Base-by-base conservation (phyloP, 208 protist species). In the Leishmania lainsoni region DNA sequence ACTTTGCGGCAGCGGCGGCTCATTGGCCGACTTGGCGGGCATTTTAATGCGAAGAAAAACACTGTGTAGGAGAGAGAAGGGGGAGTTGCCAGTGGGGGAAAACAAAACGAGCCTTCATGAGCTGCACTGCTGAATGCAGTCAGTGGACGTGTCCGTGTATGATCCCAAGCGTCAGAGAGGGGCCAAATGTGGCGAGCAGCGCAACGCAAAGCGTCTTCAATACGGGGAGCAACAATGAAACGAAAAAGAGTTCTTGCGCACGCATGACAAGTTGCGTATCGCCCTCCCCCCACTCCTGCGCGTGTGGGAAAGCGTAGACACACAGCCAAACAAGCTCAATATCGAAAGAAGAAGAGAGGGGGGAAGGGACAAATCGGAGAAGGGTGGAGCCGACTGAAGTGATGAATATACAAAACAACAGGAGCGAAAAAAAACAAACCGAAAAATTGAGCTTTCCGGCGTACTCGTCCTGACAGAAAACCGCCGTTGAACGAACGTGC, bases 1-100 rank as follows among this genome's bases (percentile, higher is more conserved):
- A n/a, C 88, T 86, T 22, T 71, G 61, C 20, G 91, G 81, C 39
- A 93, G 66, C 16, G 89, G 86, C 8, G 85, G 81, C 58, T 93
- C 91, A 56, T 95, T 94, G 4, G 78, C 14, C 3, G 42, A 39
- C 35, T 77, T 83, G 1, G 84, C 29, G 3, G 81, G 26, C 89
- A 94, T 86, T 66, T 39, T 17, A n/a, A 9, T n/a, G 32, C 20
- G 22, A 45, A 45, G 8, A 45, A 12, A n/a, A 61, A 61, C 26
- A 10, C 32, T 32, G 17, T 0, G 14, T 14, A 63, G 32, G 29
- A 48, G 32, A 76, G 48, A 26, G 16, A 26, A 66, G 5, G 52
- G 52, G 5, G 20, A 9, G 61, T 22, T 39, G 14, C 61, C 61
- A 39, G 29, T 42, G 61, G 61, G 5, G 72, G 52, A n/a, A n/a